Conservation (phyloP, 306 rosid species). For the Pyrus bretschneideri region DNA sequence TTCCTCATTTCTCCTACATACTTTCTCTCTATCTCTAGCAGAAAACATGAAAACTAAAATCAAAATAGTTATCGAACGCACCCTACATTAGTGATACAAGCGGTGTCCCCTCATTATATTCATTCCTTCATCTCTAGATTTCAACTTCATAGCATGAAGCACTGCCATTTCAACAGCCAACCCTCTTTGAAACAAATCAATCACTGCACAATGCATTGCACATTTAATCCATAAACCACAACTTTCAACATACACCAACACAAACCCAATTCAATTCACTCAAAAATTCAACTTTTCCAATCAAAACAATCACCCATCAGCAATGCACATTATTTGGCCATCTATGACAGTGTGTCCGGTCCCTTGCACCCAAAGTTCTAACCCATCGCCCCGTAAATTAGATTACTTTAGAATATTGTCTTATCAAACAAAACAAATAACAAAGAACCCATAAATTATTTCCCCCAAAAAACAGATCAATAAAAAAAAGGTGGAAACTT, state of each 20-base stretch:
- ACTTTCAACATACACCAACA: not conserved
- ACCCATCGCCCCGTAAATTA: not conserved
- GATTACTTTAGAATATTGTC: not conserved
- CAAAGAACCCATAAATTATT: slow-evolving; percentile 2
- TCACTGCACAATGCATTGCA: not conserved
- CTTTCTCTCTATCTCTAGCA: not conserved
- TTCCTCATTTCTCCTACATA: not conserved
- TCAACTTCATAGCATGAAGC: not conserved
- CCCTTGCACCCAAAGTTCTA: not conserved
- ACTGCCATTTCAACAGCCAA: not conserved
- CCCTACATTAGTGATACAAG: not conserved
- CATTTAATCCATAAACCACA: not conserved
- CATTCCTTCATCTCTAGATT: not conserved
- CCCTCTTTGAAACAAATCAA: not conserved
- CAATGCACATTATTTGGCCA: not conserved
- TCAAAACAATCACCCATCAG: not conserved
- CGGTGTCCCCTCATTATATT: not conserved
- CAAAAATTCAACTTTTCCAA: not conserved
- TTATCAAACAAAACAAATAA: not conserved
- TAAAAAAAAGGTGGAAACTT: not conserved
- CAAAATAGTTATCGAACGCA: not conserved
- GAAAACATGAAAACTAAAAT: not conserved
- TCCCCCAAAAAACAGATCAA: slow-evolving; percentile 25
- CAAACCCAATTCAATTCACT: not conserved
- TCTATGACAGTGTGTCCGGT: not conserved